Base-by-base conservation (phyloP, 176 grass and related monocot species). In the Oryza longistaminata region DNA sequence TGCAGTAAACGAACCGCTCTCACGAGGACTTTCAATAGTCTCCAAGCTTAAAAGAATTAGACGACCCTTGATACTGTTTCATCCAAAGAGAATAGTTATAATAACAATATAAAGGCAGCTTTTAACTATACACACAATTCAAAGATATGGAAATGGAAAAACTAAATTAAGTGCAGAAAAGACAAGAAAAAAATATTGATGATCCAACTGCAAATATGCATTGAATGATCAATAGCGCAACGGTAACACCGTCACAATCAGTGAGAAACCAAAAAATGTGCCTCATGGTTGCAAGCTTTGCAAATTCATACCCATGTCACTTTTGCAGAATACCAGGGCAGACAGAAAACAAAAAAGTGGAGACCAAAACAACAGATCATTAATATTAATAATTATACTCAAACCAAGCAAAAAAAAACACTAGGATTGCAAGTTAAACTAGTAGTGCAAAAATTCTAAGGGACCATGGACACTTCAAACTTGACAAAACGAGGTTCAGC, bases 11-110 rank as follows among this genome's bases (percentile, higher is more conserved):
- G 86, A 90, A 85, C 80, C 74, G 67, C 90, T 88, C 76, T 82
- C 93, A 60, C 26, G 31, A 85, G 73, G 73, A 87, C 70, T 88
- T 88, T 88, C 88, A 83, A 83, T 39, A 1, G 35, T 52, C 64
- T 95, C 91, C 93, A 98, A 93, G 85, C 91, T 94, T 87, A 99
- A 71, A 86, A 96, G 66, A 83, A 99, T 81, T 82, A 99, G 73
- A 40, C 96, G 91, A 34, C 96, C 96, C 75, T 93, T 99, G 69
- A 85, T 88, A 71, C 96, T 99, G 91, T 42, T 85, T 79, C 74
- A 88, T 68, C 64, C 78, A 82, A 60, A 82, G 86, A 84, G 46
- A 81, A 67, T 79, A 9, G 77, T 73, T 65, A 90, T 26, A 43
- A 13, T 46, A 21, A 24, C n/a, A 7, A 22, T 62, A 62, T 52